Evolutionary conservation across 169 alveolate genomes (phyloP).

Genomic region (Plasmodium gallinaceum): DNA sequence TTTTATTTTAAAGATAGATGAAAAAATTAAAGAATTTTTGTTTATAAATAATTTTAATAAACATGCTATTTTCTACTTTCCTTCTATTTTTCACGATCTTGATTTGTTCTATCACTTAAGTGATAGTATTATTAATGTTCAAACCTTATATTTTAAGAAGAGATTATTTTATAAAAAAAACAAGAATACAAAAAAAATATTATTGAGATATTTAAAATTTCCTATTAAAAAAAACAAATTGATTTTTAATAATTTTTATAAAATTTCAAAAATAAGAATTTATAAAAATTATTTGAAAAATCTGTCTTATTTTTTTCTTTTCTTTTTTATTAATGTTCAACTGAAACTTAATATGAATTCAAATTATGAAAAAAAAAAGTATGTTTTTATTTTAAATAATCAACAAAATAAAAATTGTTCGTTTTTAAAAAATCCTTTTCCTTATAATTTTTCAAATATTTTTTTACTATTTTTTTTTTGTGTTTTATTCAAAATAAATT

Average conservation of each 20-base stretch:
- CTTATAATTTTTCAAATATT: conserved; percentile 26
- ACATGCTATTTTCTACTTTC: conserved; percentile 7
- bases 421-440: conserved; percentile 3
- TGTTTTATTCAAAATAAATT: conserved; percentile 3
- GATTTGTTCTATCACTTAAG: neutral
- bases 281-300: conserved; percentile 35
- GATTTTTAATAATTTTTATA: conserved; percentile 15
- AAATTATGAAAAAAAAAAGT: conserved; percentile 15
- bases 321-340: conserved; percentile 40
- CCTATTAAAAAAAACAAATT: neutral
- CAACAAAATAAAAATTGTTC: conserved; percentile 3
- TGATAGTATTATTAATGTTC: conserved; percentile 3
- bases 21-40: conserved; percentile 2
- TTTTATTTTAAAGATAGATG: conserved; percentile 18
- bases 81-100: neutral
- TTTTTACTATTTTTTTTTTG: conserved; percentile 34
- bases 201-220: conserved; percentile 2
- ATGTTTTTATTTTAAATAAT: conserved; percentile 29
- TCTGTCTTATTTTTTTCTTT: conserved; percentile 27
- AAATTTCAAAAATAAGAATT: conserved; percentile 35
- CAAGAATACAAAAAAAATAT: conserved; percentile 45
- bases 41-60: neutral
- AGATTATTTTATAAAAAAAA: conserved; percentile 31
- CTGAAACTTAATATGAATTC: conserved; percentile 26
- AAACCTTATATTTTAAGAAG: conserved; percentile 19